A percentile compares a stretch with the other conserved stretches of the same genome.
phyloP scores from a whole-genome alignment of 768 basidiomycete species.

The Boletus rubroflammeus region DNA sequence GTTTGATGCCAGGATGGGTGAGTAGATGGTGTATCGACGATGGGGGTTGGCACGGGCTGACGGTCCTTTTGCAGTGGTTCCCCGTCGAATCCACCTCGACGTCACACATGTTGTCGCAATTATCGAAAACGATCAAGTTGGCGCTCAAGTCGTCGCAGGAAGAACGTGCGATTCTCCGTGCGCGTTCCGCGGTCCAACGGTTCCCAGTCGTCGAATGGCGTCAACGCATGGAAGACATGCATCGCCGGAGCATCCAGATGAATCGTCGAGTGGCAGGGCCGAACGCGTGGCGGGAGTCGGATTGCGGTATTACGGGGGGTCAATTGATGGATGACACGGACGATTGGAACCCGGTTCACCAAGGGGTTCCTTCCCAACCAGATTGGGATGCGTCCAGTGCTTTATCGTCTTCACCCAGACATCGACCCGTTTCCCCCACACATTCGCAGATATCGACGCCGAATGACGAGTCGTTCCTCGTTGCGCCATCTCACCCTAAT shows the following conservation, averaged over 20 bases:
- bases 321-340: constrained; percentile 62
- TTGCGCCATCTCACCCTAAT: constrained; percentile 30
- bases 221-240: constrained; percentile 93
- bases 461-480: constrained; percentile 39
- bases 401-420: constrained; percentile 34
- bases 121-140: constrained; percentile 92
- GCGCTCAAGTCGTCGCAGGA: constrained; percentile 88
- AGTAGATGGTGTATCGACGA: constrained; percentile 26
- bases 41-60: neutral
- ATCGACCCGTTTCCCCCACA: constrained; percentile 53
- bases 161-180: constrained; percentile 89
- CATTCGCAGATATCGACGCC: constrained; percentile 60
- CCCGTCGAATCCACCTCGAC: constrained; percentile 93
- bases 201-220: constrained; percentile 99
- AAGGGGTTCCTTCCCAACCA: constrained; percentile 63
- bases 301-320: constrained; percentile 46
- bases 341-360: constrained; percentile 75
- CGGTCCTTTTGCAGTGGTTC: constrained; percentile 67
- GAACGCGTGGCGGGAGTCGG: constrained; percentile 76
- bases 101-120: constrained; percentile 90
- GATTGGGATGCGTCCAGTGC: constrained; percentile 72
- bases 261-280: constrained; percentile 67
- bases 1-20: constrained; percentile 98
- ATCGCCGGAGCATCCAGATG: constrained; percentile 71
- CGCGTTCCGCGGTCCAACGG: constrained; percentile 89